phyloP scores from a whole-genome alignment of 176 grass and related monocot species.

The Aegilops sharonensis region DNA sequence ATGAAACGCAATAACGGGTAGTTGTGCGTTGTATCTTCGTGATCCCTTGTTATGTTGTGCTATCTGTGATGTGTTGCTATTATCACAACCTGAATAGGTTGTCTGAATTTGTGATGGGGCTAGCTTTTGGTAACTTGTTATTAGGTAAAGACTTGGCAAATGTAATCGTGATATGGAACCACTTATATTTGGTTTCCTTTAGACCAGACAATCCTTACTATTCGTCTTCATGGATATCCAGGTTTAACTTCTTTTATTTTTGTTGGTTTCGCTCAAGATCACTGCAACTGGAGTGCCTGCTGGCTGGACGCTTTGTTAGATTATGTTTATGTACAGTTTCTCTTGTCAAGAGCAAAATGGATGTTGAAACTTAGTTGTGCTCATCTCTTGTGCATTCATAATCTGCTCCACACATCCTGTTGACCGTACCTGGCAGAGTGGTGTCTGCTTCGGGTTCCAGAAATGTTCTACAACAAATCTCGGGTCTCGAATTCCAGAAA shows the following conservation, averaged over 20 bases:
- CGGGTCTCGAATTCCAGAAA: too few species aligned
- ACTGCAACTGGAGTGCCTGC: too few species aligned
- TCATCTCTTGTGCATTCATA: too few species aligned
- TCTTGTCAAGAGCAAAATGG: too few species aligned
- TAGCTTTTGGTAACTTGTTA: slow-evolving; percentile 9
- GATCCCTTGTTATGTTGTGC: background rate
- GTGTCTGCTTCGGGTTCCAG: too few species aligned
- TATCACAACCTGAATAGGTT: slow-evolving; percentile 3
- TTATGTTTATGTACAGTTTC: too few species aligned
- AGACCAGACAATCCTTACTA: background rate
- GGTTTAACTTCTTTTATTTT: background rate
- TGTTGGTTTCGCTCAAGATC: too few species aligned
- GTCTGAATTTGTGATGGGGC: background rate
- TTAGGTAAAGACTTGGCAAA: background rate
- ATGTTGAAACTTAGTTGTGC: too few species aligned
- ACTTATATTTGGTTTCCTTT: background rate
- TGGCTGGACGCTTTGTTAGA: too few species aligned
- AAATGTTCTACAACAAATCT: too few species aligned
- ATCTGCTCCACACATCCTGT: too few species aligned
- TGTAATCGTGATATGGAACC: slow-evolving; percentile 4
- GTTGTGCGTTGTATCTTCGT: background rate
- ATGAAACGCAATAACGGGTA: background rate
- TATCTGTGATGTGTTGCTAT: background rate
- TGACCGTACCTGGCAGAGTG: too few species aligned
- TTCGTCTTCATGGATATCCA: background rate